A percentile compares a stretch with the other conserved stretches of the same genome.
These are phyloP conservation scores for Lanmaoa pseudosensibilis DNA, from an alignment of 768 basidiomycete species.

Conservation along the genomic window DNA sequence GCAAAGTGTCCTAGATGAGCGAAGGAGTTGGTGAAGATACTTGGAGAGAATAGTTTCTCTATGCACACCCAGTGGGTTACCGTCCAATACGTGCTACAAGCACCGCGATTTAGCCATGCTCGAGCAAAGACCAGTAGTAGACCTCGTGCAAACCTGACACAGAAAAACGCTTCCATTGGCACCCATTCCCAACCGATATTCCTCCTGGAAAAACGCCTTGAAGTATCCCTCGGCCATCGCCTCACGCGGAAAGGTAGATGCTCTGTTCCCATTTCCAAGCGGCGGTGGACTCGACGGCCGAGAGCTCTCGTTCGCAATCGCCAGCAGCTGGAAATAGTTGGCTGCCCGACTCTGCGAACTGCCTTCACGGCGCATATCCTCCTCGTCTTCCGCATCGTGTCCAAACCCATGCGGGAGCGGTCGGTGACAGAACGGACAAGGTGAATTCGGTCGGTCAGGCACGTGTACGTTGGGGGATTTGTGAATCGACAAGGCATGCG, in stretches of 20 bases:
- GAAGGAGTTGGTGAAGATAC: conserved; percentile 1
- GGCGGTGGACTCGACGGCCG: conserved; percentile 52
- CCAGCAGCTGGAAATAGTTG: conserved; percentile 81
- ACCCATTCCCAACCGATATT: conserved; percentile 88
- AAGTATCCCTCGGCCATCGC: conserved; percentile 92
- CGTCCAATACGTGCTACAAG: conserved; percentile 78
- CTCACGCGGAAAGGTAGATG: conserved; percentile 57
- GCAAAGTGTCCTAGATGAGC: conserved; percentile 70
- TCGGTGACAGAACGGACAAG: conserved; percentile 78
- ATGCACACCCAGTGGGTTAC: conserved; percentile 69
- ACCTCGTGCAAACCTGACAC: conserved; percentile 61
- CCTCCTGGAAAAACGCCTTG: conserved; percentile 89
- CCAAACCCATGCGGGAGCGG: conserved; percentile 49
- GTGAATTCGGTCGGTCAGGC: conserved; percentile 26
- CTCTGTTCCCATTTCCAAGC: conserved; percentile 10
- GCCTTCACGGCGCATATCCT: conserved; percentile 39
- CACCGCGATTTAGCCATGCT: conserved; percentile 2
- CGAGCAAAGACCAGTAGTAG: not conserved
- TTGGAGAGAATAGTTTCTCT: not conserved
- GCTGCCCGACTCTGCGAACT: conserved; percentile 54
- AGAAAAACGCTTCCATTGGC: conserved; percentile 90
- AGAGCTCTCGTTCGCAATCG: conserved; percentile 64
- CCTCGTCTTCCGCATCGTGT: conserved; percentile 23
- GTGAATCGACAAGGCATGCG: conserved; percentile 75
- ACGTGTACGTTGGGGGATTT: conserved; percentile 27